These are phyloP conservation scores for Ascocoryne sarcoides DNA, from an alignment of 2,329 filamentous ascomycete species.

Conservation along the genomic window DNA sequence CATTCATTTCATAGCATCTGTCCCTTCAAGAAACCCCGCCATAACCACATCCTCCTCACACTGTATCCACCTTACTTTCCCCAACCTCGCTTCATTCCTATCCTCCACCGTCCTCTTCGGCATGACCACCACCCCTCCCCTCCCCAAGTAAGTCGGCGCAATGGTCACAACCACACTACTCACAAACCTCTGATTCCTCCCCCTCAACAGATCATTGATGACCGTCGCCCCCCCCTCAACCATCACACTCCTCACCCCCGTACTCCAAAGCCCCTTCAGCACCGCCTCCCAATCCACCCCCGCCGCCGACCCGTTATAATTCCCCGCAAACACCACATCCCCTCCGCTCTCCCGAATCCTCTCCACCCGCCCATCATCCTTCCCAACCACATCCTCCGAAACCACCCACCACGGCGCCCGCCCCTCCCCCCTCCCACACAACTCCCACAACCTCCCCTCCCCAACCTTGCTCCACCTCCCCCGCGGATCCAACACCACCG, in stretches of 20 bases:
- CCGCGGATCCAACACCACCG: conserved; percentile 72
- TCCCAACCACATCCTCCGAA: not conserved
- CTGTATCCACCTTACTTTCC: conserved; percentile 14
- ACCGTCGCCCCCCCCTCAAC: conserved; percentile 79
- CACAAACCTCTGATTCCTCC: conserved; percentile 51
- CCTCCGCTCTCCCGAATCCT: conserved; percentile 9
- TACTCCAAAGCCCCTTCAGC: conserved; percentile 8
- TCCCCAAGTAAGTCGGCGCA: conserved; percentile 82
- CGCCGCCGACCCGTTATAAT: not conserved
- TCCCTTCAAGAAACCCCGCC: conserved; percentile 5
- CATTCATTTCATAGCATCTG: too few species aligned
- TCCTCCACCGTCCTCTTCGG: conserved; percentile 36
- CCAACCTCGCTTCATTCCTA: conserved; percentile 8
- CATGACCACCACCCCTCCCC: conserved; percentile 70
- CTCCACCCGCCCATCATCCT: not conserved
- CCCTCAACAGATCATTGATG: conserved; percentile 70
- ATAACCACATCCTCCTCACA: conserved; percentile 21
- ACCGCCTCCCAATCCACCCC: conserved; percentile 16
- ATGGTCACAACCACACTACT: conserved; percentile 80
- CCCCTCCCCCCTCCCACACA: conserved; percentile 7
- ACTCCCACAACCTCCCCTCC: conserved; percentile 28
- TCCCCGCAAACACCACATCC: conserved; percentile 5
- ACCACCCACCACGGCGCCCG: conserved; percentile 58
- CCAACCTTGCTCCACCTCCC: conserved; percentile 50
- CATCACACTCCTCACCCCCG: conserved; percentile 65